phyloP scores from a whole-genome alignment of 495 filamentous ascomycete species.

The Aspergillus carlsbadensis region DNA sequence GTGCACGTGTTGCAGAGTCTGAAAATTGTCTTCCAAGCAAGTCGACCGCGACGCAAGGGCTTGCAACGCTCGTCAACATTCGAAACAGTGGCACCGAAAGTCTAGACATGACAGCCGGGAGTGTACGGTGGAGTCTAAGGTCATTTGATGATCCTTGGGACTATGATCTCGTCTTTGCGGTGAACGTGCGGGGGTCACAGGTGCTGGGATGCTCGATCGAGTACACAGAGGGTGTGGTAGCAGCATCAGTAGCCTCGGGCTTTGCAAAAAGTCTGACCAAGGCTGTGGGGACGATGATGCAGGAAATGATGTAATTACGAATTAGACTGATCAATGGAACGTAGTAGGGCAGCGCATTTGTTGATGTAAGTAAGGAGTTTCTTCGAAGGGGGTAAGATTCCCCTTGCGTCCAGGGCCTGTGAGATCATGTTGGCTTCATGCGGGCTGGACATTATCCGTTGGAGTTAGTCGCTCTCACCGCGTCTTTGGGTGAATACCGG shows the following conservation, averaged over 20 bases:
- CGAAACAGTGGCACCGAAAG: conserved; percentile 11
- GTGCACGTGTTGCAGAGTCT: background rate
- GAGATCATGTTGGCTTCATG: too few relatives aligned
- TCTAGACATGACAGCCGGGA: background rate
- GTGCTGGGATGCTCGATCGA: conserved; percentile 6
- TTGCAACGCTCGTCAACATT: conserved; percentile 5
- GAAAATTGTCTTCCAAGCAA: background rate
- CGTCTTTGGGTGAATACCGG: too few relatives aligned
- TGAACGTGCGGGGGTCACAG: background rate
- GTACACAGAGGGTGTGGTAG: conserved; percentile 1
- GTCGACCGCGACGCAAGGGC: background rate
- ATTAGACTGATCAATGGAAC: background rate
- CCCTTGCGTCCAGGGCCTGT: too few relatives aligned
- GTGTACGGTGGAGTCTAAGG: background rate
- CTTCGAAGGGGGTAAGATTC: too few relatives aligned
- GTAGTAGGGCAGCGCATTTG: background rate
- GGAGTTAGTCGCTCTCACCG: too few relatives aligned
- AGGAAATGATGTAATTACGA: background rate
- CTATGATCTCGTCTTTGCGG: conserved; percentile 10
- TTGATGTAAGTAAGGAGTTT: too few relatives aligned
- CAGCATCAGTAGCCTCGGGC: background rate
- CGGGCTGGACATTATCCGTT: too few relatives aligned
- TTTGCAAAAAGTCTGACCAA: background rate
- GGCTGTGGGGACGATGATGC: background rate
- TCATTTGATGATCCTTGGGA: conserved; percentile 8